phyloP scores from a whole-genome alignment of 2,329 filamentous ascomycete genomes.

The Penicillium expansum region DNA sequence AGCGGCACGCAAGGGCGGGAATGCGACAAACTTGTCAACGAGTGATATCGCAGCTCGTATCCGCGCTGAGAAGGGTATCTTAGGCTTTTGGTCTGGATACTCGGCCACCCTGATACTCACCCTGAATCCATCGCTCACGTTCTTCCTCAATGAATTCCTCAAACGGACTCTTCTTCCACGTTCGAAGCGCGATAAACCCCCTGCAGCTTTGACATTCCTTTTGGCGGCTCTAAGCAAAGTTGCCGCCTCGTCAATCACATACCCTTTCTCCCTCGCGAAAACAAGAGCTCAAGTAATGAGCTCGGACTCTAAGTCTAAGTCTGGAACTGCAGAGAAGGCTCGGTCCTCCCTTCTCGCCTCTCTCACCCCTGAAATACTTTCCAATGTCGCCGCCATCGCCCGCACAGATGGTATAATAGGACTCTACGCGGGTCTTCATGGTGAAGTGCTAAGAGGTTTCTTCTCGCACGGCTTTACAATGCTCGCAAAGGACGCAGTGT shows the following conservation, averaged over 20 bases:
- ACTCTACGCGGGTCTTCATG: slow-evolving; percentile 72
- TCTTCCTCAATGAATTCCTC: slow-evolving; percentile 74
- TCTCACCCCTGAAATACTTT: slow-evolving; percentile 56
- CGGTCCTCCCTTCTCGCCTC: slow-evolving; percentile 10
- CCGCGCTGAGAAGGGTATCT: slow-evolving; percentile 64
- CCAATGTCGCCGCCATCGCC: slow-evolving; percentile 57
- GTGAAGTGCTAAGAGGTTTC: slow-evolving; percentile 78
- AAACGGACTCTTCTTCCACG: slow-evolving; percentile 59
- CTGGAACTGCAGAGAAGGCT: slow-evolving; percentile 25
- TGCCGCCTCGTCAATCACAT: slow-evolving; percentile 71
- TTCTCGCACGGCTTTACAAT: slow-evolving; percentile 84
- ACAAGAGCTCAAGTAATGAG: slow-evolving; percentile 64
- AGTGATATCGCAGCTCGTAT: slow-evolving; percentile 64
- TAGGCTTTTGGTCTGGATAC: slow-evolving; percentile 85
- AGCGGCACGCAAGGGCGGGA: slow-evolving; percentile 30
- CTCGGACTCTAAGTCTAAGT: slow-evolving; percentile 15
- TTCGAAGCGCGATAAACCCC: slow-evolving; percentile 53
- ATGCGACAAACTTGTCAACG: slow-evolving; percentile 35
- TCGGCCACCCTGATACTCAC: slow-evolving; percentile 76
- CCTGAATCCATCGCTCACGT: slow-evolving; percentile 81
- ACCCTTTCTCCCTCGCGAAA: slow-evolving; percentile 84
- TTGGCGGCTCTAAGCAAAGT: slow-evolving; percentile 77
- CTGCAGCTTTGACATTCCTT: slow-evolving; percentile 58
- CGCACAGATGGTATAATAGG: slow-evolving; percentile 64
- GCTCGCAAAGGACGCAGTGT: slow-evolving; percentile 76